A percentile compares a stretch with the other conserved stretches of the same genome.
These are phyloP conservation scores for Ottelia alismoides DNA, from an alignment of 106 monocot species.

Conservation along the genomic window DNA sequence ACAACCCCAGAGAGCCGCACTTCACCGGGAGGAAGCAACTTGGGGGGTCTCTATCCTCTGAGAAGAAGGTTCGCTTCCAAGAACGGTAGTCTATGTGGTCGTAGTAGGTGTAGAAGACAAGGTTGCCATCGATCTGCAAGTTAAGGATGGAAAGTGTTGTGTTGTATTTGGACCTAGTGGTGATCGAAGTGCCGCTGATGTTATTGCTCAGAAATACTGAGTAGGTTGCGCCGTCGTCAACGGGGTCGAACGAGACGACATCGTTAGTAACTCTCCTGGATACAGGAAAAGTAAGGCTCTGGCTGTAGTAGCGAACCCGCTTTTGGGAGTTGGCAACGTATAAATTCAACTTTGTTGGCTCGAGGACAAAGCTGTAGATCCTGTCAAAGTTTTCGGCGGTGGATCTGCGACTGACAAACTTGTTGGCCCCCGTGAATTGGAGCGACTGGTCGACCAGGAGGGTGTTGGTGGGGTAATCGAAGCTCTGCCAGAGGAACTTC, in stretches of 20 bases:
- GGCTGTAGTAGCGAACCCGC: too few relatives aligned
- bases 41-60: conserved; percentile 15
- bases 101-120: conserved; percentile 35
- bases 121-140: conserved; percentile 33
- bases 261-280: too few relatives aligned
- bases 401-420: background rate
- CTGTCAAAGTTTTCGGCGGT: background rate
- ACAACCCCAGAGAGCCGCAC: conserved; percentile 26
- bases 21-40: conserved; percentile 20
- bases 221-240: too few relatives aligned
- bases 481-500: background rate
- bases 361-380: background rate
- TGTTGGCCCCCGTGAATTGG: background rate
- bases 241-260: too few relatives aligned
- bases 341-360: background rate
- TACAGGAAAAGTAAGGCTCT: too few relatives aligned
- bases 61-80: conserved; percentile 28
- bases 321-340: too few relatives aligned
- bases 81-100: conserved; percentile 37
- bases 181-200: too few relatives aligned
- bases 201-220: too few relatives aligned
- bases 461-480: background rate
- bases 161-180: conserved; percentile 41
- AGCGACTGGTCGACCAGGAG: background rate
- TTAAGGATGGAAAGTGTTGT: conserved; percentile 25